These are phyloP conservation scores for Gillenia trifoliata DNA, from an alignment of 306 rosid genomes.

Conservation along the genomic window DNA sequence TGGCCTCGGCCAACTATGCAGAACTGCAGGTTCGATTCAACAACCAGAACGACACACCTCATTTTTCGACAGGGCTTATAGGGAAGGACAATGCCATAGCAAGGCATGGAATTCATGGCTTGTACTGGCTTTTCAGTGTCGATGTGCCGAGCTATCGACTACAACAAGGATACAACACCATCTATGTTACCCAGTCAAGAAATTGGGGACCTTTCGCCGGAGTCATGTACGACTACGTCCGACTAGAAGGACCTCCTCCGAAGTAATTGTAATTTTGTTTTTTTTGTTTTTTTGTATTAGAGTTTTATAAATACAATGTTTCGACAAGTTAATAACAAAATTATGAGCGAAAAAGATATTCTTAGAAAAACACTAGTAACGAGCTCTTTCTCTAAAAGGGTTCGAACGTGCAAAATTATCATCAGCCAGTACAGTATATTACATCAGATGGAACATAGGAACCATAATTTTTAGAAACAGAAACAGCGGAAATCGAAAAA, in stretches of 20 bases:
- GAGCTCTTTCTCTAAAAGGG: too few species aligned
- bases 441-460: background rate
- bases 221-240: constrained; percentile 76
- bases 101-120: constrained; percentile 81
- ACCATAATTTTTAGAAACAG: background rate
- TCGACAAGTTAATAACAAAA: background rate
- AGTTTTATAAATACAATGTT: background rate
- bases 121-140: constrained; percentile 40
- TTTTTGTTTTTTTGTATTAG: background rate
- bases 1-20: constrained; percentile 47
- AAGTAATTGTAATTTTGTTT: background rate
- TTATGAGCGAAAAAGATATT: too few species aligned
- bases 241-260: constrained; percentile 62
- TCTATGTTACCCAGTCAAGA: constrained; percentile 56
- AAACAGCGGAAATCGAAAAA: background rate
- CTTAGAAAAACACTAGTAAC: too few species aligned
- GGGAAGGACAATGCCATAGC: constrained; percentile 72
- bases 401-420: too few species aligned
- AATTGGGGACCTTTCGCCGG: constrained; percentile 30
- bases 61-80: constrained; percentile 35
- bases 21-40: constrained; percentile 37
- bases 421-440: background rate
- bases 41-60: background rate
- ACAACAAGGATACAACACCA: constrained; percentile 40
- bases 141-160: constrained; percentile 25